Base-by-base conservation (phyloP, 192 early-diverging fungal species). In the Backusella mclennaniae region DNA sequence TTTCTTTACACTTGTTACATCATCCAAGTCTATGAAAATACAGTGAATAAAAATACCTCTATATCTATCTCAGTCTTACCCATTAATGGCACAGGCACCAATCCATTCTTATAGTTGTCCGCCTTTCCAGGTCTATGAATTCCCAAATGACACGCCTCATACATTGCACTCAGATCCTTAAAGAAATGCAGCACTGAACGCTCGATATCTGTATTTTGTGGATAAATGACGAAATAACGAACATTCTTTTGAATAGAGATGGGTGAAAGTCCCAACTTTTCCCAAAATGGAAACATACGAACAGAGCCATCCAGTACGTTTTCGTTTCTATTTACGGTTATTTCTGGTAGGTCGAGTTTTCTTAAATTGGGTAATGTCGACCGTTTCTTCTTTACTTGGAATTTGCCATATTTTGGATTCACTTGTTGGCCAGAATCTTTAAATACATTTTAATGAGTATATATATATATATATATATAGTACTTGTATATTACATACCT, bases 351-450 rank as follows among this genome's bases (percentile, higher is more conserved):
- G 9, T 72, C 75, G 1, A 89, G 66, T 23, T 70, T 70, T 44
- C 79, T 39, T 19, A 84, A 59, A 11, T 79, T 77, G 0, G 85
- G 81, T 46, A 85, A 80, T 9, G 53, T 52, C 7, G 83, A 80
- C 23, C 81, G 81, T 31, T 80, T 78, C 67, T 84, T 84, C 39
- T 84, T 84, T n/a, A 86, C 80, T 71, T 85, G 84, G 36, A 82
- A 84, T 67, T 85, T 85, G 19, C 84, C 84, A 46, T 87, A 87
- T 71, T 87, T 87, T 21, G 86, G 85, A 8, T 84, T 84, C 36
- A 78, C 82, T 70, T 81, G 84, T 38, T 85, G 35, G 6, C 38
- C 77, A 17, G 75, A 73, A 38, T 87, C 86, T 33, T 33, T 33
- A 33, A 3, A 33, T 33, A 3, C 3, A 33, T 33, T 3, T 33